These are phyloP conservation scores for Drechslerella dactyloides DNA, from an alignment of 2,329 filamentous ascomycete genomes.

Conservation along the genomic window DNA sequence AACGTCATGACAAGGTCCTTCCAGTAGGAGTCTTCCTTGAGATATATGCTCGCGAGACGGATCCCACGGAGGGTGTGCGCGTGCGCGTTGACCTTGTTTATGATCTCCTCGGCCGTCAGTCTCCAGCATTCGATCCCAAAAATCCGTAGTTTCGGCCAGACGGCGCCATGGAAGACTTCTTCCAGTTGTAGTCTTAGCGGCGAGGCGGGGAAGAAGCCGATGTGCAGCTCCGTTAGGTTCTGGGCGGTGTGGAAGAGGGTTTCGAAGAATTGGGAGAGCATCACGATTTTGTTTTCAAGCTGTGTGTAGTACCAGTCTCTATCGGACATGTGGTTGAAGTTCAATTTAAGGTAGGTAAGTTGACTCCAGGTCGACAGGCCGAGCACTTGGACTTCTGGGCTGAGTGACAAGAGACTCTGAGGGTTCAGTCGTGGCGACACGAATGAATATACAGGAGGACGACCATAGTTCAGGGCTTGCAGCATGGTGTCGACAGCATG, in stretches of 20 bases:
- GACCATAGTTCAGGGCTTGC: constrained; percentile 65
- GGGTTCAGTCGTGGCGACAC: constrained; percentile 69
- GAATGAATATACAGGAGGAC: constrained; percentile 67
- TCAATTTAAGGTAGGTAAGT: constrained; percentile 69
- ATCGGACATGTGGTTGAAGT: constrained; percentile 67
- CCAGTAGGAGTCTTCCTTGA: constrained; percentile 68
- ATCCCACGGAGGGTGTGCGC: constrained; percentile 66
- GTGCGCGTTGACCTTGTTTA: constrained; percentile 65
- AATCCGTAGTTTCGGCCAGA: constrained; percentile 68
- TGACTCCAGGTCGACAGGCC: constrained; percentile 65
- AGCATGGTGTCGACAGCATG: constrained; percentile 68
- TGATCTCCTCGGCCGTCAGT: constrained; percentile 67
- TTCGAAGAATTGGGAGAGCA: constrained; percentile 66
- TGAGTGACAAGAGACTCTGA: constrained; percentile 52
- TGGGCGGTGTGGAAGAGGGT: constrained; percentile 66
- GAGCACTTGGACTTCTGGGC: constrained; percentile 59
- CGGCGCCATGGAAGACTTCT: constrained; percentile 68
- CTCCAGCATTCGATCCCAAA: constrained; percentile 72
- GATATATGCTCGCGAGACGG: constrained; percentile 66
- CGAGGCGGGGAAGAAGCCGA: constrained; percentile 67
- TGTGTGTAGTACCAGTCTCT: constrained; percentile 54
- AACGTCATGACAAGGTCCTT: constrained; percentile 66
- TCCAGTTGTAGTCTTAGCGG: constrained; percentile 67
- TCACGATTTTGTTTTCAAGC: constrained; percentile 65
- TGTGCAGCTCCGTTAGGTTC: constrained; percentile 68